These are phyloP conservation scores for Candida lessepsii DNA, from an alignment of 805 yeast genomes.

Conservation along the genomic window DNA sequence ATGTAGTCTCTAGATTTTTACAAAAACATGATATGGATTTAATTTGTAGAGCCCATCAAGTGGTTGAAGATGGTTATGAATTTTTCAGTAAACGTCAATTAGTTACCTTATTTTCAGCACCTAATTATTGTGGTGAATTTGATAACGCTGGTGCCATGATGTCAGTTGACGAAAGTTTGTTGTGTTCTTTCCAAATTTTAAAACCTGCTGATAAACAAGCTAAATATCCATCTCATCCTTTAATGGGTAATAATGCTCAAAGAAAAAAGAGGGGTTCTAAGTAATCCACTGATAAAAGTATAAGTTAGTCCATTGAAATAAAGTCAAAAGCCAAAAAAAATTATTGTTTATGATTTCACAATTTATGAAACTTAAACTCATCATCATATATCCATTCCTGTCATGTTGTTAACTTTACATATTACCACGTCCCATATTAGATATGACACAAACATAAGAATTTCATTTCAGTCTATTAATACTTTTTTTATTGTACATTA, in stretches of 20 bases:
- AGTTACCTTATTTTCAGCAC: slow-evolving; percentile 94
- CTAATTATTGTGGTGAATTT: slow-evolving; percentile 98
- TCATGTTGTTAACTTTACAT: neutral
- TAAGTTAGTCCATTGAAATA: neutral
- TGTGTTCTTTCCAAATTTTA: slow-evolving; percentile 94
- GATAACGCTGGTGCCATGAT: slow-evolving; percentile 99
- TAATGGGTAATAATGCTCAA: slow-evolving; percentile 45
- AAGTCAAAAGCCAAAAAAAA: neutral
- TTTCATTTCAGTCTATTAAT: slow-evolving; percentile 9
- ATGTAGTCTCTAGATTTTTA: slow-evolving; percentile 91
- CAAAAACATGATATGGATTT: slow-evolving; percentile 98
- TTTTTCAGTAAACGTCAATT: slow-evolving; percentile 94
- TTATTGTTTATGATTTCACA: slow-evolving; percentile 2
- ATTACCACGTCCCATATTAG: neutral
- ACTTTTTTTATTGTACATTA: slow-evolving; percentile 10
- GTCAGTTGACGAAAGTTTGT: slow-evolving; percentile 94
- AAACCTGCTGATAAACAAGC: slow-evolving; percentile 98
- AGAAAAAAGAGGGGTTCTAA: slow-evolving; percentile 54
- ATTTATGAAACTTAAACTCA: slow-evolving; percentile 2
- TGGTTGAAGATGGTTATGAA: slow-evolving; percentile 98
- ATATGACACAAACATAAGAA: slow-evolving; percentile 8
- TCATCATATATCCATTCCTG: slow-evolving; percentile 1
- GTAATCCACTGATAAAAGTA: slow-evolving; percentile 20
- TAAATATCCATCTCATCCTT: slow-evolving; percentile 47
- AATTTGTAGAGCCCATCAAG: slow-evolving; percentile 98